These are phyloP conservation scores for Fusarium oligoseptatum DNA, from an alignment of 2,329 filamentous ascomycete genomes.

Conservation along the genomic window DNA sequence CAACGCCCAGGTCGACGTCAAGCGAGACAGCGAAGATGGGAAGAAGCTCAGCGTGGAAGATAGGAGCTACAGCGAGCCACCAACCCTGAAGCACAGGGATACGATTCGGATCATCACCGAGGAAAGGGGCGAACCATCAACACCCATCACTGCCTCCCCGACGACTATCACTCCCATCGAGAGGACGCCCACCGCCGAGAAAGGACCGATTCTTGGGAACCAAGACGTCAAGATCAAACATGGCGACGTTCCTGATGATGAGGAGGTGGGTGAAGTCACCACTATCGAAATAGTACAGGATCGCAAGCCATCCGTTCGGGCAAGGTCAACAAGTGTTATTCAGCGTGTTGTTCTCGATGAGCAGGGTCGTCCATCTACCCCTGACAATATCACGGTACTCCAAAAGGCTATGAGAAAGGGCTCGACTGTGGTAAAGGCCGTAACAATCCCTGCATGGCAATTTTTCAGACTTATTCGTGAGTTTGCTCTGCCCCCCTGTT, in stretches of 20 bases:
- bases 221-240: conserved; percentile 18
- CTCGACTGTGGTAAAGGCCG: conserved; percentile 77
- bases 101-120: conserved; percentile 53
- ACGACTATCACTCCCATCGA: conserved; percentile 46
- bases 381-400: conserved; percentile 58
- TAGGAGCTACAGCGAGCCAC: conserved; percentile 36
- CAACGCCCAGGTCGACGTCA: conserved; percentile 92
- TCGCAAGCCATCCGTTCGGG: conserved; percentile 53
- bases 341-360: conserved; percentile 70
- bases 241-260: conserved; percentile 23
- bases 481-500: conserved; percentile 51
- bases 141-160: conserved; percentile 52
- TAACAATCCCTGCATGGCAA: conserved; percentile 97
- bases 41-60: conserved; percentile 56
- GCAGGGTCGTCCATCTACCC: conserved; percentile 58
- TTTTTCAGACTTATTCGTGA: conserved; percentile 93
- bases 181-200: conserved; percentile 35
- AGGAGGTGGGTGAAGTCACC: conserved; percentile 35
- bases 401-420: conserved; percentile 60
- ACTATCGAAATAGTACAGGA: conserved; percentile 42
- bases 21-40: conserved; percentile 75
- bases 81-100: conserved; percentile 47
- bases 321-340: conserved; percentile 71
- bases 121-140: conserved; percentile 51
- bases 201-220: conserved; percentile 8